A percentile compares a stretch with the other conserved stretches of the same genome.
These are phyloP conservation scores for Penicillium fuscoglaucum DNA, from an alignment of 2,329 filamentous ascomycete genomes.

Conservation along the genomic window DNA sequence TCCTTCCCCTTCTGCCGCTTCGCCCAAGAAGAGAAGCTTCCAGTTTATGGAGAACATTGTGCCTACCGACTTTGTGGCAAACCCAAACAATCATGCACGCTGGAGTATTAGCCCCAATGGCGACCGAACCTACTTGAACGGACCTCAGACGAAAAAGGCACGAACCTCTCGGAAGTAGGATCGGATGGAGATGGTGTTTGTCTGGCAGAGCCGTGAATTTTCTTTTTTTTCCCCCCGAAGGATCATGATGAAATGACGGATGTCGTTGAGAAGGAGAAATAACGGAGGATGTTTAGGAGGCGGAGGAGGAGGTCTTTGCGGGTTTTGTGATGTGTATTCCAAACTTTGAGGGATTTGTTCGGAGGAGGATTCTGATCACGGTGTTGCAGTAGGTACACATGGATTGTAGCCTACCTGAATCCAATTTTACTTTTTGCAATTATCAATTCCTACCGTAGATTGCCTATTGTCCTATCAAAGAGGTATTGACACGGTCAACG, in stretches of 20 bases:
- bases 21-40: conserved; percentile 11
- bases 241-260: background rate
- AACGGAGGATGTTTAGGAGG: background rate
- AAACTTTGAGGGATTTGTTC: background rate
- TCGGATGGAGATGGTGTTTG: background rate
- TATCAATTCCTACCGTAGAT: too few relatives aligned
- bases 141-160: conserved; percentile 9
- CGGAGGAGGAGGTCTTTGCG: background rate
- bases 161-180: background rate
- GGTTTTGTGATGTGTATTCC: background rate
- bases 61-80: conserved; percentile 24
- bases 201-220: background rate
- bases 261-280: background rate
- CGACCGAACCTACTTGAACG: conserved; percentile 22
- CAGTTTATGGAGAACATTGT: conserved; percentile 17
- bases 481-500: too few relatives aligned
- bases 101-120: conserved; percentile 20
- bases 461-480: too few relatives aligned
- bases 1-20: background rate
- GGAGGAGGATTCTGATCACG: background rate
- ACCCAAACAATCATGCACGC: conserved; percentile 28
- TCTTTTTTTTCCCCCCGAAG: background rate
- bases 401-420: background rate
- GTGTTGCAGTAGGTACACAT: background rate
- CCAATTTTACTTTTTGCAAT: background rate